Base-by-base conservation (phyloP, 257 asterid genomes). In the Thymus mandschuricus region DNA sequence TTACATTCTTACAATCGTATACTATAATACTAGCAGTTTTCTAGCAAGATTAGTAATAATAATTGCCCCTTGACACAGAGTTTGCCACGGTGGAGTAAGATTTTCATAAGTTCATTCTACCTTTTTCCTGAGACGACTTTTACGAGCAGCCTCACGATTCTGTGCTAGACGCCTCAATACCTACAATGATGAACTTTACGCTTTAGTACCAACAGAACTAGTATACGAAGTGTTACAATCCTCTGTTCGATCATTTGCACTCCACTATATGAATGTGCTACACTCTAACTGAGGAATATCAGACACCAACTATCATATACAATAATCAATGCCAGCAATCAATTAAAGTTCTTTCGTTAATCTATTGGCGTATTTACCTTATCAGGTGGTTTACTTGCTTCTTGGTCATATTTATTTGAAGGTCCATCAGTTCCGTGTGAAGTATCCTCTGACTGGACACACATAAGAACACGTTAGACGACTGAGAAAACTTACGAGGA, bases 141-240 rank as follows among this genome's bases (percentile, higher is more conserved):
- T 91, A 60, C 95, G 95, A 80, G 99, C 97, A 78, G 97, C 97
- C 80, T 94, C 97, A 1, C 99, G 97, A 81, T 94, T 91, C 81
- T 94, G 99, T 35, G 97, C 97, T 30, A 94, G 93, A 31, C 97
- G 99, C 84, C 97, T 88, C 76, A 59, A 44, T 73, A 80, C 96
- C 98, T 91, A 75, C 51, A 49, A 78, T n/a, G 28, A 38, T 38
- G 41, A 3, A 38, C n/a, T 43, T 21, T 21, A 21, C 21, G 21
- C 21, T 21, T 52, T 27, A 28, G 45, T 12, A 35, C 10, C 51
- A 11, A 48, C 7, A 62, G 40, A 50, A 51, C 21, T 35, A 30
- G 44, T n/a, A 49, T 40, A 6, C 11, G 6, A 38, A 27, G 73
- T 21, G 21, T 21, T 21, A 21, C 21, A 21, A 21, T 21, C 21